Percentiles rank a stretch among this genome's conserved stretches.
Evolutionary conservation across 31 red algal species (phyloP).

Genomic region (Pterothamnion heteromorphum): DNA sequence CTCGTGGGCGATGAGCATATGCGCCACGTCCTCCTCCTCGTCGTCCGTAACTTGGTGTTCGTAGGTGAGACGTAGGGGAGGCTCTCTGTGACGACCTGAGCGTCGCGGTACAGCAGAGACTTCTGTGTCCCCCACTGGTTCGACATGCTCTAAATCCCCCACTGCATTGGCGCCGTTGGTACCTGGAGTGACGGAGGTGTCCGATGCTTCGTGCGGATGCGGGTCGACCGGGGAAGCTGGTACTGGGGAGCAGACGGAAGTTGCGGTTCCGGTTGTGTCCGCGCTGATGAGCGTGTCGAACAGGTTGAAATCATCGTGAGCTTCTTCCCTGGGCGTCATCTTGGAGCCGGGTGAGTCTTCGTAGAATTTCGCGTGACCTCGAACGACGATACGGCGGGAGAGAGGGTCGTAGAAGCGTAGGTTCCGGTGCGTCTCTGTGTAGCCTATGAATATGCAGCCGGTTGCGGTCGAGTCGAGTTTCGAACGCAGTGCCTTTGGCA

Average conservation of each 20-base stretch:
- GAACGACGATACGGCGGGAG: background rate
- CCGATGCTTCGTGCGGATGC: background rate
- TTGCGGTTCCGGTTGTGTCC: background rate
- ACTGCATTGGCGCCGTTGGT: background rate
- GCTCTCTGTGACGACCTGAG: background rate
- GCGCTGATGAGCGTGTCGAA: background rate
- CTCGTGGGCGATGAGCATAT: background rate
- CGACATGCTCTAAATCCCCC: background rate
- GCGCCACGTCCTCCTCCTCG: background rate
- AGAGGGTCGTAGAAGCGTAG: background rate
- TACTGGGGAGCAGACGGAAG: background rate
- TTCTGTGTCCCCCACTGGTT: background rate
- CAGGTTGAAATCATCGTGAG: background rate
- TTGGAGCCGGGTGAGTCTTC: background rate
- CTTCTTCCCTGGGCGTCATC: background rate
- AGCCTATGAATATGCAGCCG: conserved; percentile 18
- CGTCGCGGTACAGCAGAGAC: background rate
- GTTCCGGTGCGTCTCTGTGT: background rate
- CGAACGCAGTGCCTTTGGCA: background rate
- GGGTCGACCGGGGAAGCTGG: background rate
- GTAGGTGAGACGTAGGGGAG: background rate
- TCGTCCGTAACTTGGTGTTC: background rate
- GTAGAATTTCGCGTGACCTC: background rate
- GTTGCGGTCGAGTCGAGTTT: conserved; percentile 9
- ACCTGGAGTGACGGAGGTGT: background rate